These are phyloP conservation scores for Geotrichum candidum DNA, from an alignment of 1,139 yeast species.

Conservation along the genomic window DNA sequence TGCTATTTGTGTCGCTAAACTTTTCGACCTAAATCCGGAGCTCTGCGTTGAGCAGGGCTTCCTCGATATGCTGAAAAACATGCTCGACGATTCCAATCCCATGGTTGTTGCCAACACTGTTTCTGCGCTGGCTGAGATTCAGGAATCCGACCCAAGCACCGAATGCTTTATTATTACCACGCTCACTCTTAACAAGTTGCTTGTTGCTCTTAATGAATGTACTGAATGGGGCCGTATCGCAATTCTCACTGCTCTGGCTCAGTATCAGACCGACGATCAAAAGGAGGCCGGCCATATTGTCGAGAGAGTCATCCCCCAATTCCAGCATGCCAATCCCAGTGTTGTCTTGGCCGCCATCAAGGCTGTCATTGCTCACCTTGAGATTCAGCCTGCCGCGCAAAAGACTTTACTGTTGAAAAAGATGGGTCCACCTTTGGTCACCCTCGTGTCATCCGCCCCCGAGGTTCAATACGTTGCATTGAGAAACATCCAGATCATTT, in stretches of 20 bases:
- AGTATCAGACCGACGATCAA: constrained; percentile 50
- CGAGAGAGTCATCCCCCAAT: constrained; percentile 88
- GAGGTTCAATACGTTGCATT: constrained; percentile 95
- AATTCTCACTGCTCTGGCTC: constrained; percentile 73
- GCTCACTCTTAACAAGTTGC: constrained; percentile 54
- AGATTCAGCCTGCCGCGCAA: constrained; percentile 44
- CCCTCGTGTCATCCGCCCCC: constrained; percentile 78
- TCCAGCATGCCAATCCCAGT: constrained; percentile 96
- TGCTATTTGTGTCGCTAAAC: constrained; percentile 92
- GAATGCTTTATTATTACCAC: constrained; percentile 41
- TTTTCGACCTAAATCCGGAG: constrained; percentile 78
- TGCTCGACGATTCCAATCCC: constrained; percentile 84
- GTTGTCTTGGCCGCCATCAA: constrained; percentile 86
- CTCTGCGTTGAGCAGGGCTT: constrained; percentile 87
- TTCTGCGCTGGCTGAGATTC: constrained; percentile 76
- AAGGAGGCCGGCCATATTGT: constrained; percentile 80
- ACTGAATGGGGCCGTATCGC: constrained; percentile 99
- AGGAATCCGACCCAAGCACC: constrained; percentile 57
- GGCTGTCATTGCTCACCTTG: constrained; percentile 68
- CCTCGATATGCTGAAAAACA: constrained; percentile 56
- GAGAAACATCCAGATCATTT: constrained; percentile 81
- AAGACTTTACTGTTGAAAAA: constrained; percentile 54
- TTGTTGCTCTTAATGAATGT: constrained; percentile 88
- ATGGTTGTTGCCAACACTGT: constrained; percentile 92
- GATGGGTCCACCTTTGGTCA: constrained; percentile 85